These are phyloP conservation scores for Brassica rapa DNA, from an alignment of 345 rosid species.

Conservation along the genomic window DNA sequence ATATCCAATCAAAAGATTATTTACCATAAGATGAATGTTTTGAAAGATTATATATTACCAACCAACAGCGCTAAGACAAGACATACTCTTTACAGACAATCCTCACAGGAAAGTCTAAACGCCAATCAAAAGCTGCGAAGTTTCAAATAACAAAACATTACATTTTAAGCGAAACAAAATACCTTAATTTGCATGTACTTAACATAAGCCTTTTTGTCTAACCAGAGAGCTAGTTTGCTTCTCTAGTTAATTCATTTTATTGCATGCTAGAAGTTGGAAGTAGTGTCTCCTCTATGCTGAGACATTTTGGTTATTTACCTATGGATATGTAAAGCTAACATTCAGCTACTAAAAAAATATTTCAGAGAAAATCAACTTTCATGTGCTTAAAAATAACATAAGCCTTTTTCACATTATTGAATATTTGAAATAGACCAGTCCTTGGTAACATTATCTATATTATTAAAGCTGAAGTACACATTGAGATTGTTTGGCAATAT, in stretches of 20 bases:
- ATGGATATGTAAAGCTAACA: slow-evolving; percentile 1
- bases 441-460: too few relatives aligned
- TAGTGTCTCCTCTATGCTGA: background rate
- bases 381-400: too few relatives aligned
- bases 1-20: background rate
- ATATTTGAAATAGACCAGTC: too few relatives aligned
- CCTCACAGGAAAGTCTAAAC: background rate
- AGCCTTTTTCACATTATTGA: too few relatives aligned
- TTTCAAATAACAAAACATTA: background rate
- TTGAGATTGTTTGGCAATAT: too few relatives aligned
- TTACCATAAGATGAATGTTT: background rate
- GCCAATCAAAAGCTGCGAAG: background rate
- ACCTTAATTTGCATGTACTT: background rate
- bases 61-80: background rate
- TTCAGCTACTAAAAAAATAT: background rate
- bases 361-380: too few relatives aligned
- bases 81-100: background rate
- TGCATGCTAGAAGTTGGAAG: background rate
- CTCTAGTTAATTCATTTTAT: background rate
- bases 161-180: background rate
- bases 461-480: too few relatives aligned
- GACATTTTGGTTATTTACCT: background rate
- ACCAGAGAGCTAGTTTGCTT: background rate
- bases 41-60: background rate
- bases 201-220: background rate